Percentiles rank a stretch among this genome's conserved stretches.
Evolutionary conservation across 371 early-diverging fungal genomes (phyloP).

Genomic region (Mucor sp.): DNA sequence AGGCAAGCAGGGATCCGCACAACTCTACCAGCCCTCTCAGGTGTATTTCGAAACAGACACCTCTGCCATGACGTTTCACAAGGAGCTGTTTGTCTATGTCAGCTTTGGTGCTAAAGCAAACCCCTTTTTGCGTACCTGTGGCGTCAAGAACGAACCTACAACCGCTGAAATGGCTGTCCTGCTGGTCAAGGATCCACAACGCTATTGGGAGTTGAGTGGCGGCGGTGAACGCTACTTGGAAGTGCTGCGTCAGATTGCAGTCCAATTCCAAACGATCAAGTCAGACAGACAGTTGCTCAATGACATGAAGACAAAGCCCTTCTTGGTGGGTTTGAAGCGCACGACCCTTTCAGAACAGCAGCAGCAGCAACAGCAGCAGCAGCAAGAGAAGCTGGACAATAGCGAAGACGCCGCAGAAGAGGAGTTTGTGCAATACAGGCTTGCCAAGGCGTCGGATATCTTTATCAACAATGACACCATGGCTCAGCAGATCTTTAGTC

Average conservation of each 20-base stretch:
- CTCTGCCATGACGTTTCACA: slow-evolving; percentile 38
- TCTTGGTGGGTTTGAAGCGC: slow-evolving; percentile 58
- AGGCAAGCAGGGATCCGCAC: neutral
- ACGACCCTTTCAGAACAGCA: slow-evolving; percentile 19
- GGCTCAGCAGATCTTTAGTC: slow-evolving; percentile 74
- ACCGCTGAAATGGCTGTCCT: slow-evolving; percentile 74
- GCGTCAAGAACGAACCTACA: slow-evolving; percentile 86
- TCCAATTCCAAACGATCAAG: slow-evolving; percentile 58
- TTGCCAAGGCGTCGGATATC: slow-evolving; percentile 74
- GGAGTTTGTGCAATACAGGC: slow-evolving; percentile 59
- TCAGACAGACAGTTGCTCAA: slow-evolving; percentile 47
- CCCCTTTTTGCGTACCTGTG: slow-evolving; percentile 81
- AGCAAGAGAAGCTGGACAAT: slow-evolving; percentile 4
- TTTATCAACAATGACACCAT: slow-evolving; percentile 83
- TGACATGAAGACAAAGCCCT: slow-evolving; percentile 64
- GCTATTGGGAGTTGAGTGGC: slow-evolving; percentile 68
- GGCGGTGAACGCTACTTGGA: slow-evolving; percentile 75
- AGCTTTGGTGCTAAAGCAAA: slow-evolving; percentile 79
- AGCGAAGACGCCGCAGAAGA: slow-evolving; percentile 26
- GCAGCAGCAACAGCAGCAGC: neutral
- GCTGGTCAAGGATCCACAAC: slow-evolving; percentile 69
- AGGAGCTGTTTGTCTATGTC: slow-evolving; percentile 66
- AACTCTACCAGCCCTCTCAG: slow-evolving; percentile 47
- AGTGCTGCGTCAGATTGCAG: slow-evolving; percentile 77
- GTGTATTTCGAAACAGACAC: slow-evolving; percentile 68